Conservation (phyloP, 495 filamentous ascomycete species). For the Terfezia boudieri region DNA sequence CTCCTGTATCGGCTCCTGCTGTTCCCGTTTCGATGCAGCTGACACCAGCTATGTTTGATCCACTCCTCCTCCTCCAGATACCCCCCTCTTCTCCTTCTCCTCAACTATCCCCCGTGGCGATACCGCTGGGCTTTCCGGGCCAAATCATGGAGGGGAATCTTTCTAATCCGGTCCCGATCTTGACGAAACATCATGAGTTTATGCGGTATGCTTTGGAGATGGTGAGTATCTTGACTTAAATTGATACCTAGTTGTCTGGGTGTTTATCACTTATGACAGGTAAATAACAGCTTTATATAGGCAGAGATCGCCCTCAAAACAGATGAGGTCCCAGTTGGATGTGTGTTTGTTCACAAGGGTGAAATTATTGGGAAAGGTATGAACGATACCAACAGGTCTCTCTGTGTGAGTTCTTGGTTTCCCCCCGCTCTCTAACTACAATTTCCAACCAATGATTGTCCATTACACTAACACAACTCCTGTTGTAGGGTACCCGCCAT, state of each 20-base stretch:
- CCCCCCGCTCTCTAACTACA: background rate
- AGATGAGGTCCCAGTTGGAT: constrained; percentile 89
- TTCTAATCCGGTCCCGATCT: background rate
- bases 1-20: too few species aligned
- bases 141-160: too few species aligned
- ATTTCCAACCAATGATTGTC: background rate
- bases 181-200: background rate
- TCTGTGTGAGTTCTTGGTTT: constrained; percentile 32
- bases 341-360: constrained; percentile 60
- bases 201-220: background rate
- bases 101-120: too few species aligned
- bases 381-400: constrained; percentile 85
- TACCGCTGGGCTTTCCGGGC: too few species aligned
- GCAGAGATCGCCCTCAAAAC: constrained; percentile 55
- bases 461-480: background rate
- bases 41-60: too few species aligned
- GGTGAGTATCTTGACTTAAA: background rate
- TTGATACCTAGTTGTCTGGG: too few species aligned
- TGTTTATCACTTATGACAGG: too few species aligned
- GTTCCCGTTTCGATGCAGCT: too few species aligned
- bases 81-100: too few species aligned
- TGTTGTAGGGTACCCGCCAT: constrained; percentile 58
- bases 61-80: too few species aligned
- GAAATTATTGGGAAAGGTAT: constrained; percentile 64
- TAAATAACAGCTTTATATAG: constrained; percentile 20